phyloP scores from a whole-genome alignment of 768 basidiomycete genomes.

The Gloeophyllum trabeum region DNA sequence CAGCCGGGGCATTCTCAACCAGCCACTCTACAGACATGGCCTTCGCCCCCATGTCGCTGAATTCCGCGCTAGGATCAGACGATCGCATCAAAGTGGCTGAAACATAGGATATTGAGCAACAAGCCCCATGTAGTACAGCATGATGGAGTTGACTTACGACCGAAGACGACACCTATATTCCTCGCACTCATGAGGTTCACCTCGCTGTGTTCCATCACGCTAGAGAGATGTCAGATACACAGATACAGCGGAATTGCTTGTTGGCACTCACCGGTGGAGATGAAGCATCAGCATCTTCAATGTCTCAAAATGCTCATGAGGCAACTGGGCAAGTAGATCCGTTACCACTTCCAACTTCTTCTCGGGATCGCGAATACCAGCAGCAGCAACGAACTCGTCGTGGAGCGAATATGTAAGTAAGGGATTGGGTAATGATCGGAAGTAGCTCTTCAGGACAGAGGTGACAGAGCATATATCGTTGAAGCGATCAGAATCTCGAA shows the following conservation, averaged over 20 bases:
- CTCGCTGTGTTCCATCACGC: conserved; percentile 54
- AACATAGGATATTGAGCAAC: conserved; percentile 7
- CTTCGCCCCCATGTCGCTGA: conserved; percentile 96
- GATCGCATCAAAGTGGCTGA: conserved; percentile 92
- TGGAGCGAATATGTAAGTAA: conserved; percentile 86
- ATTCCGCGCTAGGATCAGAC: conserved; percentile 75
- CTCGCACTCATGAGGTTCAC: conserved; percentile 89
- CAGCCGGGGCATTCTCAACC: conserved; percentile 69
- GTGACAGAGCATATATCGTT: conserved; percentile 97
- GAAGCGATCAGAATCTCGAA: conserved; percentile 79
- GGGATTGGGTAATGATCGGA: conserved; percentile 86
- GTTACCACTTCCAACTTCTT: conserved; percentile 50
- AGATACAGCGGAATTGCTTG: neutral
- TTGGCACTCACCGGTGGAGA: conserved; percentile 55
- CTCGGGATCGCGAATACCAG: conserved; percentile 52
- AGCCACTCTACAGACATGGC: conserved; percentile 91
- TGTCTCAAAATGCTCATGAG: conserved; percentile 82
- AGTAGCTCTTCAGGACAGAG: conserved; percentile 93
- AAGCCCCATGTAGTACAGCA: neutral
- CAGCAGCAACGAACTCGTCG: conserved; percentile 76
- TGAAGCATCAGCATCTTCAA: conserved; percentile 77
- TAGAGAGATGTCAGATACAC: conserved; percentile 9
- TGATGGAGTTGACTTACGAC: conserved; percentile 54
- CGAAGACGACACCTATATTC: conserved; percentile 96
- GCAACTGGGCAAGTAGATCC: conserved; percentile 67